phyloP scores from a whole-genome alignment of 164 flowering plant species.

The Vitis riparia region DNA sequence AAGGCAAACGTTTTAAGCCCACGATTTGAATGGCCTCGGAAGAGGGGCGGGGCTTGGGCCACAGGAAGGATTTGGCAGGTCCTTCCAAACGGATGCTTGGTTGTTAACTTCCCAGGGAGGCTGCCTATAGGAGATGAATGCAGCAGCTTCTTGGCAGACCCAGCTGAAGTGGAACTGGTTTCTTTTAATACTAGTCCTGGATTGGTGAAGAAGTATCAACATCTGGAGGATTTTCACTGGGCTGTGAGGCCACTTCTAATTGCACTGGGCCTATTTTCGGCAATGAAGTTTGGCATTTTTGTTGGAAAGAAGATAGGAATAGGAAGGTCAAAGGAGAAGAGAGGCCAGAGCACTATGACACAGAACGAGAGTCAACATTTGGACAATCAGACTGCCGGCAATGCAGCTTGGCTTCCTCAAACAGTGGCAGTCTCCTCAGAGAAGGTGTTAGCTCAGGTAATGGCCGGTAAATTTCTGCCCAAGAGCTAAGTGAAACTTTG shows the following conservation, averaged over 20 bases:
- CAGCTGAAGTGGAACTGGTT: constrained; percentile 85
- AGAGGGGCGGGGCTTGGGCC: constrained; percentile 61
- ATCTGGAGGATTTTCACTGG: constrained; percentile 96
- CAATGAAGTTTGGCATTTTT: constrained; percentile 63
- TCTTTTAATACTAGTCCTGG: constrained; percentile 56
- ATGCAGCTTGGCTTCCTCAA: constrained; percentile 63
- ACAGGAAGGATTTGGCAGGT: constrained; percentile 65
- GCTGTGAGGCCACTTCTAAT: constrained; percentile 79
- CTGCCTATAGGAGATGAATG: constrained; percentile 38
- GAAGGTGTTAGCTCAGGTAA: constrained; percentile 23
- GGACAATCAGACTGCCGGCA: constrained; percentile 43
- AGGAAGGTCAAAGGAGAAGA: constrained; percentile 44
- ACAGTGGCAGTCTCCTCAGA: constrained; percentile 57
- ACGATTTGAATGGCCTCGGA: constrained; percentile 81
- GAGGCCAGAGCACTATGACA: constrained; percentile 13
- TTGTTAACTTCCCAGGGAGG: constrained; percentile 76
- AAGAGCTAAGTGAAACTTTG: neutral
- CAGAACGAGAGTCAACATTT: constrained; percentile 31
- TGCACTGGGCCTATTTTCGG: constrained; percentile 75
- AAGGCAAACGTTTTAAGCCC: constrained; percentile 64
- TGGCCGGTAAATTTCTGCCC: constrained; percentile 20
- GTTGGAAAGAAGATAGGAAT: constrained; percentile 56
- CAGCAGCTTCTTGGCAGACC: constrained; percentile 65
- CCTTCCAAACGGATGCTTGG: constrained; percentile 67
- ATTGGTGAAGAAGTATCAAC: constrained; percentile 75